A percentile compares a stretch with the other conserved stretches of the same genome.
Evolutionary conservation across 2,329 filamentous ascomycete species (phyloP).

Genomic region (Arachnomyces sp.): DNA sequence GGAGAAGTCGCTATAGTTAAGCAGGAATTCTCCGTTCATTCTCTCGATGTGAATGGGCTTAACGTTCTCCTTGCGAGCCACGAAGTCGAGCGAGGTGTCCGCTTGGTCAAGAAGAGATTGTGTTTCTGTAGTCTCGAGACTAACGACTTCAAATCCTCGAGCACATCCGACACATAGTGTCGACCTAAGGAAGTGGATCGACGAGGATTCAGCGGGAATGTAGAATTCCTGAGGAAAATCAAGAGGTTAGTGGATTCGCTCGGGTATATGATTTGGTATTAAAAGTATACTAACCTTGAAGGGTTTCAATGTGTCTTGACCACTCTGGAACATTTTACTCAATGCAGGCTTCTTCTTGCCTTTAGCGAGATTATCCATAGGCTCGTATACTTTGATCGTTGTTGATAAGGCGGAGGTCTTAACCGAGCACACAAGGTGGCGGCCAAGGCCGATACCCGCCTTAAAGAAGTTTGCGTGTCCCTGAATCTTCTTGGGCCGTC

Average conservation of each 20-base stretch:
- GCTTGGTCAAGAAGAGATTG: constrained; percentile 95
- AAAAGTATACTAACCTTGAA: constrained; percentile 64
- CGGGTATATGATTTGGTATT: too few species aligned
- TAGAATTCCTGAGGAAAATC: constrained; percentile 69
- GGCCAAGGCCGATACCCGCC: constrained; percentile 85
- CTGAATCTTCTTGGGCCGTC: constrained; percentile 90
- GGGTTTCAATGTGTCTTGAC: constrained; percentile 89
- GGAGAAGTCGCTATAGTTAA: constrained; percentile 97
- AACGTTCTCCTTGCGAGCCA: constrained; percentile 85
- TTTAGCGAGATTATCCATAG: constrained; percentile 87
- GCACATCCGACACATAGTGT: constrained; percentile 96
- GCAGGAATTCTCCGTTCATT: constrained; percentile 89
- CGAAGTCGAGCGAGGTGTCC: constrained; percentile 95
- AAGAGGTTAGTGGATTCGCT: too few species aligned
- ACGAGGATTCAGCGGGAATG: constrained; percentile 95
- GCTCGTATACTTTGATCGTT: constrained; percentile 98
- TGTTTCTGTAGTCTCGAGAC: constrained; percentile 92
- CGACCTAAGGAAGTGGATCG: constrained; percentile 92
- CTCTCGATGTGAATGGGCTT: constrained; percentile 96
- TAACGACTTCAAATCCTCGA: constrained; percentile 93
- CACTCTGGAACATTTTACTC: constrained; percentile 87
- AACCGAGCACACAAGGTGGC: constrained; percentile 92
- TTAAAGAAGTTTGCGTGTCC: constrained; percentile 99
- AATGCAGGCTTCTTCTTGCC: constrained; percentile 94
- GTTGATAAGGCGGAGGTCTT: constrained; percentile 89